Percentiles rank a stretch among this genome's conserved stretches.
Evolutionary conservation across 805 yeast species (phyloP).

Genomic region (Blastobotrys terrestris): DNA sequence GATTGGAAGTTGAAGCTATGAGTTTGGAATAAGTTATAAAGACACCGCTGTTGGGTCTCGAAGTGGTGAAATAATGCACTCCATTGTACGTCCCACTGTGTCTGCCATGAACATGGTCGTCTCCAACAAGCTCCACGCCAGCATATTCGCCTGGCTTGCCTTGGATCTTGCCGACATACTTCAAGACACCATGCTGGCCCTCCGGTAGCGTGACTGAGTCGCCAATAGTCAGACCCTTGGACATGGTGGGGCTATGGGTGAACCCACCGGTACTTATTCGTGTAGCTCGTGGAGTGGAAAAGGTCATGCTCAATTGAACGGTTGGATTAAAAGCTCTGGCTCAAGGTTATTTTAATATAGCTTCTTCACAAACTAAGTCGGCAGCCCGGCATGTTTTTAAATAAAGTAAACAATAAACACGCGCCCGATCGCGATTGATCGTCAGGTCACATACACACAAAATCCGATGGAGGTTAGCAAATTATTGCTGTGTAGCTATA

Average conservation of each 20-base stretch:
- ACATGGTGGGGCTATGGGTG: background rate
- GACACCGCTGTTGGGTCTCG: constrained; percentile 61
- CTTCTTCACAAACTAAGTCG: too few species aligned
- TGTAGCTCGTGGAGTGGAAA: background rate
- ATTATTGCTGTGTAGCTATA: too few species aligned
- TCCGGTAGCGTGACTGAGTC: constrained; percentile 47
- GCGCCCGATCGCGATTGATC: background rate
- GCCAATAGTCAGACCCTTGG: constrained; percentile 23
- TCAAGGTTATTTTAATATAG: too few species aligned
- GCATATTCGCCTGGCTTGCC: constrained; percentile 74
- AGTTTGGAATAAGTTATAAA: constrained; percentile 45
- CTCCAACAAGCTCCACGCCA: constrained; percentile 79
- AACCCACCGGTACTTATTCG: background rate
- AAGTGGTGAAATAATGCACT: constrained; percentile 56
- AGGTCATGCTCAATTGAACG: background rate
- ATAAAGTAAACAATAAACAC: constrained; percentile 2
- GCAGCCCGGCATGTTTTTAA: background rate
- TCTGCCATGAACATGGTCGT: constrained; percentile 60
- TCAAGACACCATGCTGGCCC: constrained; percentile 59
- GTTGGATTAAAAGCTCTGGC: too few species aligned
- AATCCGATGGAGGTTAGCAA: too few species aligned
- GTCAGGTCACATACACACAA: background rate
- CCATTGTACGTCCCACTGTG: constrained; percentile 83
- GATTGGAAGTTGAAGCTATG: constrained; percentile 12
- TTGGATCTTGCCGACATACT: constrained; percentile 66